phyloP scores from a whole-genome alignment of 2,329 filamentous ascomycete species.

The Colletotrichum endophyticum region DNA sequence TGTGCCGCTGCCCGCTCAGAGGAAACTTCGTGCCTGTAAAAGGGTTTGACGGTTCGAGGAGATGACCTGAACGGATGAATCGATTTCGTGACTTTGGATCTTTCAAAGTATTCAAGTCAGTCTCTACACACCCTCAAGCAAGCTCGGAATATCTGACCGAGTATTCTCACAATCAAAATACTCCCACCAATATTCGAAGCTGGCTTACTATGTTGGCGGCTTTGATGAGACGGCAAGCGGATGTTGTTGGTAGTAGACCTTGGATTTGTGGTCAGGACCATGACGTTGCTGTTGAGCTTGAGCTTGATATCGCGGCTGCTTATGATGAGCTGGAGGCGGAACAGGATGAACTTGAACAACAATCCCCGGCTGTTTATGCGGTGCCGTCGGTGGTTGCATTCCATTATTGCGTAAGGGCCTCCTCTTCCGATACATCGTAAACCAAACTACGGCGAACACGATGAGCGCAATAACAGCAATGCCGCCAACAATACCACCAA shows the following conservation, averaged over 20 bases:
- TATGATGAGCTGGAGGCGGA: neutral
- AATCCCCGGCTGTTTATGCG: neutral
- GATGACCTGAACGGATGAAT: accelerated
- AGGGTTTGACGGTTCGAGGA: accelerated
- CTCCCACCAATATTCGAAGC: neutral
- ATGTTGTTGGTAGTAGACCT: neutral
- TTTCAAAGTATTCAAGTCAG: neutral
- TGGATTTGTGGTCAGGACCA: neutral
- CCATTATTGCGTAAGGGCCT: neutral
- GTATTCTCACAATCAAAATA: accelerated
- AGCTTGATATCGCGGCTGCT: neutral
- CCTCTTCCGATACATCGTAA: conserved; percentile 29
- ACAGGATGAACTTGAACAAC: neutral
- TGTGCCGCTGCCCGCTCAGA: accelerated
- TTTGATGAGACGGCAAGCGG: accelerated
- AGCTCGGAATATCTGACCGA: accelerated
- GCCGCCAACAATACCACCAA: conserved; percentile 40
- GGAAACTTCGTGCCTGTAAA: accelerated
- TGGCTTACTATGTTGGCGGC: accelerated
- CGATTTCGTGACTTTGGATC: neutral
- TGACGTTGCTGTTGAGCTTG: neutral
- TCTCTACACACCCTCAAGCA: accelerated
- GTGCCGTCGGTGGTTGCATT: neutral
- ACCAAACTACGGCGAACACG: conserved; percentile 27
- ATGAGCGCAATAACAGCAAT: conserved; percentile 34